A percentile compares a stretch with the other conserved stretches of the same genome.
Evolutionary conservation across 73 alveolate genomes (phyloP).

Genomic region (Paramecium tetraurelia): DNA sequence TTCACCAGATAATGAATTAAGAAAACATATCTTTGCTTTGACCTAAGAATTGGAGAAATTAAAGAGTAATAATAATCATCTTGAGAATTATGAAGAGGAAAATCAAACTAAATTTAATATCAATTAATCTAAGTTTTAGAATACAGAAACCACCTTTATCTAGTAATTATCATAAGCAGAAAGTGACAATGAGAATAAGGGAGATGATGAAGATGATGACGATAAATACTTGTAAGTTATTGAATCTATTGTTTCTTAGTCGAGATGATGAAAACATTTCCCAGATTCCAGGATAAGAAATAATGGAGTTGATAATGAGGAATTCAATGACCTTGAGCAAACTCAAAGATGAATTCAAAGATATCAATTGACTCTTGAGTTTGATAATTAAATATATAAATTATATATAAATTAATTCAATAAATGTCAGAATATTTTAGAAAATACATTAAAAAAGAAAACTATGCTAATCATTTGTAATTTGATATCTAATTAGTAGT

Average conservation of each 20-base stretch:
- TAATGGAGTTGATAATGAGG: not conserved
- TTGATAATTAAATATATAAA: not conserved
- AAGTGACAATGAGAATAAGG: not conserved
- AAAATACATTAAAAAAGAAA: slow-evolving; percentile 91
- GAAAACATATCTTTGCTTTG: not conserved
- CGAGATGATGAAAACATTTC: not conserved
- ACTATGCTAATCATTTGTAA: slow-evolving; percentile 82
- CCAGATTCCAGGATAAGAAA: not conserved
- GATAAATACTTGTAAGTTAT: slow-evolving; percentile 10
- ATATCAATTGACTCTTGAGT: not conserved
- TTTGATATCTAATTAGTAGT: slow-evolving; percentile 40
- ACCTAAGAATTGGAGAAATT: not conserved
- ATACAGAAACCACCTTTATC: not conserved
- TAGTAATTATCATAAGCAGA: slow-evolving; percentile 4
- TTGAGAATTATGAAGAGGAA: not conserved
- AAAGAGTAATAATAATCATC: not conserved
- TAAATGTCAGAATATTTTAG: slow-evolving; percentile 89
- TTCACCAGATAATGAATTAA: not conserved
- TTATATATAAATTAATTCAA: not conserved
- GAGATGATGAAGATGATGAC: not conserved
- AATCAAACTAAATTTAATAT: not conserved
- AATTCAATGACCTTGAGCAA: slow-evolving; percentile 17
- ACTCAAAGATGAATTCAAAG: not conserved
- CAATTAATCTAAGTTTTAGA: not conserved
- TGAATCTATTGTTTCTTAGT: not conserved